Base-by-base conservation (phyloP, 139 green algal species). In the Edaphochlamys debaryana region DNA sequence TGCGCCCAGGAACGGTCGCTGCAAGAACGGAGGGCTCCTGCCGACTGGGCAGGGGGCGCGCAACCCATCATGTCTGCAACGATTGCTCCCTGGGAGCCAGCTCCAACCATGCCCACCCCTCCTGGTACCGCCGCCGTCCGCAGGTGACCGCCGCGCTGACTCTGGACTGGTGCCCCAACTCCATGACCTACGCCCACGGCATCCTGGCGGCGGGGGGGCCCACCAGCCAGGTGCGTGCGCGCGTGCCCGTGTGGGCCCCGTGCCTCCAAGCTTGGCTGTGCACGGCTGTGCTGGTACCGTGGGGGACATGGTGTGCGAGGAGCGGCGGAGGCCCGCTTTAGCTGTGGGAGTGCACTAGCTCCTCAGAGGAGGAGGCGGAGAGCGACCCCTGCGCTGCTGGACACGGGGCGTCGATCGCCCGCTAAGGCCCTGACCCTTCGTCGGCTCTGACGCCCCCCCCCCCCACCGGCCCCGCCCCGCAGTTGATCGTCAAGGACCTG, bases 101-200 rank as follows among this genome's bases (percentile, higher is more conserved):
- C 54, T n/a, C 54, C 11, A 7, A n/a, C 17, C 23, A 63, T 29
- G 6, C 29, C 58, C 58, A 37, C 7, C 58, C 29, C 29, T 29
- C 29, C 11, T 29, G 29, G 6, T 15, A 27, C 58, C 3, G 4
- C 34, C 34, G 15, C 64, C 64, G 29, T 27, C 66, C 68, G 36
- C 78, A 86, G 66, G 74, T 64, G 13, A 89, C 66, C 7, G 38
- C 90, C 20, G 87, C 92, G 25, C 86, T 92, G 45, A 82, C 89
- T 17, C 87, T 97, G 48, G 50, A 66, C 13, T 97, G 95, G 69
- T 63, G 89, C 73, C 90, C 94, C 45, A 95, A 93, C 48, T 90
- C 74, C 89, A 95, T 96, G 91, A 93, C 93, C 0, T 90, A 94
- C n/a, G 85, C 76, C 4, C 41, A 91, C 34, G 94, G 92, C 23